phyloP scores from a whole-genome alignment of 1,284 basidiomycete species.

The Ustilago trichophora region DNA sequence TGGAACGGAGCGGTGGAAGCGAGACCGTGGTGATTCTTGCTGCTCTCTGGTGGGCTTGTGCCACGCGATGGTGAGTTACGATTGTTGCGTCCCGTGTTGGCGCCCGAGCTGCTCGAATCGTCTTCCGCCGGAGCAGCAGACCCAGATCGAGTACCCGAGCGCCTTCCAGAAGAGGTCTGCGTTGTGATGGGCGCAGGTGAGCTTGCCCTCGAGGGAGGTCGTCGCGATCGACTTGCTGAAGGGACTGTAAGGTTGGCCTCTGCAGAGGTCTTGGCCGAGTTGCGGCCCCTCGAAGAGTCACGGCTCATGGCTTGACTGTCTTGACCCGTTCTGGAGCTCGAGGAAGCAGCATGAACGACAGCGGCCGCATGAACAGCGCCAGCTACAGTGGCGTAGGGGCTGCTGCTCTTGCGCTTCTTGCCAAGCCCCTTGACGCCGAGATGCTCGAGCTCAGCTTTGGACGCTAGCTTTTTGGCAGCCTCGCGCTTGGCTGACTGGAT shows the following conservation, averaged over 20 bases:
- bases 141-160: slow-evolving; percentile 22
- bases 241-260: slow-evolving; percentile 26
- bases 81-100: slow-evolving; percentile 2
- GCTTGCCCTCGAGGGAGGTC: slow-evolving; percentile 38
- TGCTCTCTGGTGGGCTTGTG: slow-evolving; percentile 35
- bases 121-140: slow-evolving; percentile 29
- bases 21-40: slow-evolving; percentile 36
- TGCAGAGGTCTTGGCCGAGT: slow-evolving; percentile 22
- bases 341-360: slow-evolving; percentile 7
- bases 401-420: slow-evolving; percentile 60
- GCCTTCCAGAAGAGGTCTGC: slow-evolving; percentile 12
- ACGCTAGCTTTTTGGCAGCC: slow-evolving; percentile 45
- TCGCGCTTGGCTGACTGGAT: slow-evolving; percentile 47
- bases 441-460: slow-evolving; percentile 56
- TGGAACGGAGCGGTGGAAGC: slow-evolving; percentile 45
- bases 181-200: slow-evolving; percentile 35
- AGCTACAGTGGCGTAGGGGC: slow-evolving; percentile 50
- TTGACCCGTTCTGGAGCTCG: slow-evolving; percentile 5
- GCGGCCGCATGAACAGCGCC: not conserved
- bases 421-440: slow-evolving; percentile 57
- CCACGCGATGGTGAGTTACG: slow-evolving; percentile 26
- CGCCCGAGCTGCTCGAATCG: slow-evolving; percentile 4
- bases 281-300: slow-evolving; percentile 32
- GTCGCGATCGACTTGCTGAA: slow-evolving; percentile 35
- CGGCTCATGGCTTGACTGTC: slow-evolving; percentile 37